These are phyloP conservation scores for Fusarium equiseti DNA, from an alignment of 2,329 filamentous ascomycete species.

Conservation along the genomic window DNA sequence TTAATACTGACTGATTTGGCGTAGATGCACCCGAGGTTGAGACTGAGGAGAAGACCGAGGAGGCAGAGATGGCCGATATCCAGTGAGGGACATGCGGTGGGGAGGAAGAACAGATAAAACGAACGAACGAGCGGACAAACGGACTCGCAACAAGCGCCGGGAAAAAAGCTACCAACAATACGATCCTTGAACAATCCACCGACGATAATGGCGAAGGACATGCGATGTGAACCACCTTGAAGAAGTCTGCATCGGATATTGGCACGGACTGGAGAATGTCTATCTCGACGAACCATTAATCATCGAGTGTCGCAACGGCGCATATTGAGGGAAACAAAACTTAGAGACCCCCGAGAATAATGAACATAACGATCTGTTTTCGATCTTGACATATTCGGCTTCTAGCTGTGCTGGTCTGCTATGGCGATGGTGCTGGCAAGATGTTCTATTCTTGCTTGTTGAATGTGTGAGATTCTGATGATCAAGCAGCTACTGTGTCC, in stretches of 20 bases:
- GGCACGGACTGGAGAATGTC: not conserved
- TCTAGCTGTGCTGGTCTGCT: not conserved
- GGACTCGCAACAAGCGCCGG: not conserved
- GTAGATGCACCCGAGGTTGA: conserved; percentile 43
- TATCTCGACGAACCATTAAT: not conserved
- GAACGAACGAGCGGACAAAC: conserved; percentile 3
- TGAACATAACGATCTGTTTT: conserved; percentile 21
- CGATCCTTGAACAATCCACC: conserved; percentile 7
- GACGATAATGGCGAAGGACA: not conserved
- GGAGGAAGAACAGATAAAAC: not conserved
- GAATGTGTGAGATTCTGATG: not conserved
- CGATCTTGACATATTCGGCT: not conserved
- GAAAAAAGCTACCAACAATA: not conserved
- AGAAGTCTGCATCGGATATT: not conserved
- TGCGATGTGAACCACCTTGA: not conserved
- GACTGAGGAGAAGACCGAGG: conserved; percentile 34
- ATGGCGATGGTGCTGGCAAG: not conserved
- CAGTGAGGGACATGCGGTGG: conserved; percentile 24
- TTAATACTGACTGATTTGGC: conserved; percentile 15
- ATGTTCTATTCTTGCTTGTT: not conserved
- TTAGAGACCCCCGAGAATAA: conserved; percentile 20
- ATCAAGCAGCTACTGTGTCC: too few relatives aligned
- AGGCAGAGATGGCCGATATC: conserved; percentile 49
- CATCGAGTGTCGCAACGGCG: not conserved
- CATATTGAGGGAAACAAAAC: conserved; percentile 4